phyloP scores from a whole-genome alignment of 208 protist genomes.

The Trypanosoma platydactyli region DNA sequence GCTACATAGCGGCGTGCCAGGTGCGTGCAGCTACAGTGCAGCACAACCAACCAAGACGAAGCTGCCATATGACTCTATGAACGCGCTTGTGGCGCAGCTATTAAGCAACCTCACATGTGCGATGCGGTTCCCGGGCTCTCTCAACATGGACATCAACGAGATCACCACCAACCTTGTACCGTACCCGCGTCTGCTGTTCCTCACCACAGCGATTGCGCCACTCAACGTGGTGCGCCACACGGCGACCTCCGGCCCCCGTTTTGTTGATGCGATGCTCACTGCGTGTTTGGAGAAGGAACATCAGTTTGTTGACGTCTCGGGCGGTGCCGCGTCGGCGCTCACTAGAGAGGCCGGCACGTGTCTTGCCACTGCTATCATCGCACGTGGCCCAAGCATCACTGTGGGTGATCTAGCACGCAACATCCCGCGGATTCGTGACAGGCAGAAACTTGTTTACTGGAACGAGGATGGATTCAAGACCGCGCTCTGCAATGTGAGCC shows the following conservation, averaged over 20 bases:
- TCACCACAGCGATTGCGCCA: slow-evolving; percentile 90
- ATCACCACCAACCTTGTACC: slow-evolving; percentile 97
- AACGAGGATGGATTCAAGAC: slow-evolving; percentile 98
- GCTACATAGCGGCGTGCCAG: slow-evolving; percentile 33
- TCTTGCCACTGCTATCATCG: slow-evolving; percentile 89
- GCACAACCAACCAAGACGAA: slow-evolving; percentile 76
- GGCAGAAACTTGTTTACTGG: slow-evolving; percentile 92
- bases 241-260: slow-evolving; percentile 46
- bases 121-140: slow-evolving; percentile 92
- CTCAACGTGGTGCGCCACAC: slow-evolving; percentile 70
- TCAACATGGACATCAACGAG: slow-evolving; percentile 98
- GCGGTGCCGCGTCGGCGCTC: slow-evolving; percentile 15
- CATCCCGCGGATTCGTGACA: slow-evolving; percentile 74
- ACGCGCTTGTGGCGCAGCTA: slow-evolving; percentile 94
- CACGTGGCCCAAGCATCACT: slow-evolving; percentile 90
- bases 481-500: slow-evolving; percentile 91
- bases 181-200: slow-evolving; percentile 92
- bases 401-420: slow-evolving; percentile 93
- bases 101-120: slow-evolving; percentile 94
- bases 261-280: slow-evolving; percentile 86
- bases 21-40: slow-evolving; percentile 51
- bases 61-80: slow-evolving; percentile 95
- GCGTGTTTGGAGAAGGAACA: slow-evolving; percentile 84
- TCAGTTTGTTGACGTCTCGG: slow-evolving; percentile 81
- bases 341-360: slow-evolving; percentile 48